Percentiles rank a stretch among this genome's conserved stretches.
Evolutionary conservation across 2,329 filamentous ascomycete genomes (phyloP).

Genomic region (Aaosphaeria pasadenensis): DNA sequence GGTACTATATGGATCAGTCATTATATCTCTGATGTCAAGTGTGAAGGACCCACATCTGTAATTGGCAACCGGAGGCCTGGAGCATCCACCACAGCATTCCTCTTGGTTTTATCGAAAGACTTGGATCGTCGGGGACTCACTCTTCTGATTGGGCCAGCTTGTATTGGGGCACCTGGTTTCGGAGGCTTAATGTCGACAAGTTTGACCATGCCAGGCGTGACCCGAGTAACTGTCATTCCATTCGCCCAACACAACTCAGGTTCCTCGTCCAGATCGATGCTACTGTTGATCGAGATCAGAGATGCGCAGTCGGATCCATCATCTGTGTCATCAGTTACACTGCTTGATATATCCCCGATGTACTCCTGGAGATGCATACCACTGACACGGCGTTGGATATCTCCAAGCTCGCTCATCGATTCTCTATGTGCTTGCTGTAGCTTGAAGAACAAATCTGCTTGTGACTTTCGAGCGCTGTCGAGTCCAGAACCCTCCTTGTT

Average conservation of each 20-base stretch:
- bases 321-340: not conserved
- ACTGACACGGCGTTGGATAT: not conserved
- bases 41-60: too few relatives aligned
- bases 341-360: not conserved
- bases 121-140: too few relatives aligned
- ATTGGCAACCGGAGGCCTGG: too few relatives aligned
- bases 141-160: too few relatives aligned
- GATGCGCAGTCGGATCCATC: not conserved
- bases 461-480: too few relatives aligned
- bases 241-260: not conserved
- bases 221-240: not conserved
- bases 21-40: too few relatives aligned
- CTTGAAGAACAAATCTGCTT: not conserved
- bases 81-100: too few relatives aligned
- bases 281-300: not conserved
- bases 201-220: slow-evolving; percentile 3
- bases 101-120: too few relatives aligned
- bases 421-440: not conserved
- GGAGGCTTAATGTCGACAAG: not conserved
- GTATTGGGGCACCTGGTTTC: too few relatives aligned
- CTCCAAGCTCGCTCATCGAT: not conserved
- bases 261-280: slow-evolving; percentile 1
- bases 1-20: too few relatives aligned
- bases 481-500: too few relatives aligned
- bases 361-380: not conserved